Percentiles rank a stretch among this genome's conserved stretches.
phyloP scores from a whole-genome alignment of 1,284 basidiomycete species.

The Anthracocystis panici-leucophaei region DNA sequence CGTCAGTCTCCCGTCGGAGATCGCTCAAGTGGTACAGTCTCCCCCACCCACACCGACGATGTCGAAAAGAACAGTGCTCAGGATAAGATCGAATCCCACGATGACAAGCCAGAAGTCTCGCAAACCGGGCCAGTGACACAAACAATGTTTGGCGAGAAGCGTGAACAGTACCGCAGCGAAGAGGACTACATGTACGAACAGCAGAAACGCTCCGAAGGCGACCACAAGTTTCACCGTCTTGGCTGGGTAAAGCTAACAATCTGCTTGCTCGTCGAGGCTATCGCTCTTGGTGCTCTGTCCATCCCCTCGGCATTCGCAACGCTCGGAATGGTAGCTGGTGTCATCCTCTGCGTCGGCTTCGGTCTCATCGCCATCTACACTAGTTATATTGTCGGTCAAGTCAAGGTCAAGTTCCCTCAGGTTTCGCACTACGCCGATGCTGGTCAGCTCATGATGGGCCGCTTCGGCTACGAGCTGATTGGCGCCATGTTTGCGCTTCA shows the following conservation, averaged over 20 bases:
- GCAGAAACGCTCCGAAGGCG: conserved; percentile 47
- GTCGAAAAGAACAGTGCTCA: conserved; percentile 28
- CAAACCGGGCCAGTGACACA: conserved; percentile 12
- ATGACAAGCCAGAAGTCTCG: conserved; percentile 14
- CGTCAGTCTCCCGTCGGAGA: conserved; percentile 24
- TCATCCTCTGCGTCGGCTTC: conserved; percentile 51
- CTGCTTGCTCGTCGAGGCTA: conserved; percentile 64
- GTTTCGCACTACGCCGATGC: conserved; percentile 57
- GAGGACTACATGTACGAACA: conserved; percentile 57
- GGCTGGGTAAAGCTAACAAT: conserved; percentile 60
- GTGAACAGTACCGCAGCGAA: conserved; percentile 52
- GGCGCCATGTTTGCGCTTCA: conserved; percentile 58
- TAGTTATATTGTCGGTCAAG: conserved; percentile 54
- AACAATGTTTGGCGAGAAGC: conserved; percentile 54
- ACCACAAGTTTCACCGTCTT: conserved; percentile 58
- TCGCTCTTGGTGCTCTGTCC: conserved; percentile 59
- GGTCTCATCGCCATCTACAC: conserved; percentile 62
- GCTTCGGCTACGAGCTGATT: conserved; percentile 52
- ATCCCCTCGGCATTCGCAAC: conserved; percentile 58
- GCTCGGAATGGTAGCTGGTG: conserved; percentile 60
- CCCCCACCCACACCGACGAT: conserved; percentile 36
- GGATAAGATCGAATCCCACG: conserved; percentile 26
- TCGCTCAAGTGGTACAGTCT: conserved; percentile 31
- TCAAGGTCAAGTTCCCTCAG: conserved; percentile 56
- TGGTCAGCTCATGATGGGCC: conserved; percentile 55